These are phyloP conservation scores for Leccinum disarticulatum DNA, from an alignment of 768 basidiomycete genomes.

Conservation along the genomic window DNA sequence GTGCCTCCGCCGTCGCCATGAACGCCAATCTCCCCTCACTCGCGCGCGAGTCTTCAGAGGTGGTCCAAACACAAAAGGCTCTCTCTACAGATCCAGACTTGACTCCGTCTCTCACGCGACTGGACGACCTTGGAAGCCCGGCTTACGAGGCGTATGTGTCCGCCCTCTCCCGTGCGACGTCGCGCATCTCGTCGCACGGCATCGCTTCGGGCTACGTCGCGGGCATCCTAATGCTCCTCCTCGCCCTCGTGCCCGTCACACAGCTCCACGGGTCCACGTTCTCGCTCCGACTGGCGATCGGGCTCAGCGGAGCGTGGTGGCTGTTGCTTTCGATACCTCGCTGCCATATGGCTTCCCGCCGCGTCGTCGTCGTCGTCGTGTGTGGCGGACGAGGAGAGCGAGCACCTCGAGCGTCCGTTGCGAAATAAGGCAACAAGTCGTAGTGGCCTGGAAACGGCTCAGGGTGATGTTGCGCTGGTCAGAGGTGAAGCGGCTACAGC, in stretches of 20 bases:
- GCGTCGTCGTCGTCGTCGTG: too few relatives aligned
- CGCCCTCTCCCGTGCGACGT: constrained; percentile 66
- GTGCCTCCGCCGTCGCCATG: constrained; percentile 88
- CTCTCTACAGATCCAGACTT: too few relatives aligned
- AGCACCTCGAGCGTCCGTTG: too few relatives aligned
- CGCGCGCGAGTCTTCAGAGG: constrained; percentile 64
- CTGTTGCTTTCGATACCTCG: too few relatives aligned
- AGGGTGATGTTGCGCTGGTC: too few relatives aligned
- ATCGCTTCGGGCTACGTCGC: constrained; percentile 84
- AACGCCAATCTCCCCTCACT: constrained; percentile 84
- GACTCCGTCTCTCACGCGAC: constrained; percentile 23
- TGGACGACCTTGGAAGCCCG: constrained; percentile 5
- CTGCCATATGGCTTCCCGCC: too few relatives aligned
- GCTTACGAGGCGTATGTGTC: constrained; percentile 47
- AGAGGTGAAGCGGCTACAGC: too few relatives aligned
- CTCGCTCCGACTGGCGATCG: too few relatives aligned
- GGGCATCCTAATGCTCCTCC: constrained; percentile 73
- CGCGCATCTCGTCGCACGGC: constrained; percentile 81
- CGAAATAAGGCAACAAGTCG: too few relatives aligned
- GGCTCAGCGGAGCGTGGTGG: too few relatives aligned
- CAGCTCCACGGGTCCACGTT: constrained; percentile 59
- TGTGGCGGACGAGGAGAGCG: too few relatives aligned
- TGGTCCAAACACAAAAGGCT: constrained; percentile 39
- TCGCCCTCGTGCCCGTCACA: constrained; percentile 78
- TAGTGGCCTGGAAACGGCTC: too few relatives aligned